These are phyloP conservation scores for Boechera retrofracta DNA, from an alignment of 345 rosid species.

Conservation along the genomic window DNA sequence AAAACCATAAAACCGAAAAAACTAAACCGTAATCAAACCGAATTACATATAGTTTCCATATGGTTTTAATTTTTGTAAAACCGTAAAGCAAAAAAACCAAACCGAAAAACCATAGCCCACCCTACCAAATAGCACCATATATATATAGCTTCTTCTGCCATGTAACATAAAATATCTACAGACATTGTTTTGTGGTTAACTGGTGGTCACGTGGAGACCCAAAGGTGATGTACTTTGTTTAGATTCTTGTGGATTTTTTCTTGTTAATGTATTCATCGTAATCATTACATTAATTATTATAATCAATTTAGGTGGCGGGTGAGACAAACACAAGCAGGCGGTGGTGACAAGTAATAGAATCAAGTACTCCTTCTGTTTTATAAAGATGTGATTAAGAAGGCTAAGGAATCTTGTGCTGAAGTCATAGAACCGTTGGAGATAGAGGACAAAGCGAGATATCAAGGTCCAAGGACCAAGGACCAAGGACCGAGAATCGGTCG, in stretches of 20 bases:
- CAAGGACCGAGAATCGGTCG: too few relatives aligned
- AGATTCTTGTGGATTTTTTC: conserved; percentile 32
- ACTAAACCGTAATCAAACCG: too few relatives aligned
- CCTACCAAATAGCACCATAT: too few relatives aligned
- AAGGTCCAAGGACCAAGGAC: too few relatives aligned
- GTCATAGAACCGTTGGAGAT: too few relatives aligned
- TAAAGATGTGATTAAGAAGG: too few relatives aligned
- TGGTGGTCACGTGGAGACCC: conserved; percentile 35
- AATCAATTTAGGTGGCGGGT: conserved; percentile 27
- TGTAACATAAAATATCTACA: conserved; percentile 20
- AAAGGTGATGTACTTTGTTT: conserved; percentile 27
- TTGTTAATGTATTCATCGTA: not conserved
- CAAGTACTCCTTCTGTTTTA: not conserved
- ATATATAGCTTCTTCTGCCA: conserved; percentile 9
- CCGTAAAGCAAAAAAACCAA: too few relatives aligned
- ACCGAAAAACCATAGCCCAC: too few relatives aligned
- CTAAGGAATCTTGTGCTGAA: too few relatives aligned
- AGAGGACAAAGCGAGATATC: too few relatives aligned
- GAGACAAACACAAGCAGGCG: not conserved
- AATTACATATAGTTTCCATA: too few relatives aligned
- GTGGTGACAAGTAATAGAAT: not conserved
- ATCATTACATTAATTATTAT: not conserved
- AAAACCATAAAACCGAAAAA: too few relatives aligned
- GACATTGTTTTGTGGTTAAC: conserved; percentile 2
- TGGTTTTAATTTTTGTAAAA: not conserved